Base-by-base conservation (phyloP, 164 flowering plant genomes). In the Magnolia kwangsiensis region DNA sequence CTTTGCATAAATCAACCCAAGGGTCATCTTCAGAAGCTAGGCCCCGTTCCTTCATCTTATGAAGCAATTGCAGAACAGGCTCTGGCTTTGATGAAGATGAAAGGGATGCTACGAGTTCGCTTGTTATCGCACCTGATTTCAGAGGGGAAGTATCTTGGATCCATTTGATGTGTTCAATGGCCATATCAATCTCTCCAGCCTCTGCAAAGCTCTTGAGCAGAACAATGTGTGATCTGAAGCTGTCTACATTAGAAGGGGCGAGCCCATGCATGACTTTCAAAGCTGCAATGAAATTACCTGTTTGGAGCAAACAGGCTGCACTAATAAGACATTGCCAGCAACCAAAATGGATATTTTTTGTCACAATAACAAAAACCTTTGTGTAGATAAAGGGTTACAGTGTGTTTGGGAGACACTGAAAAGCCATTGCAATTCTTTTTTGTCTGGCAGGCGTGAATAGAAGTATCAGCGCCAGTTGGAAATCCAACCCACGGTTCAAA, bases 171-270 rank as follows among this genome's bases (percentile, higher is more conserved):
- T 93, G 96, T 64, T 88, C 84, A 23, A 80, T 71, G 59, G 93
- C 96, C 78, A 86, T 78, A 24, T 80, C 58, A 71, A 85, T 50
- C 81, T 93, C 89, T 70, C 82, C 85, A 69, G 89, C 85, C 67
- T 91, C 91, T 10, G 83, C 90, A 69, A 93, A 81, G 79, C 71
- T 86, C 82, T 86, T 90, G 67, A 95, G 84, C 76, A 95, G 80
- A 71, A 81, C 79, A 13, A 84, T 85, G 80, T 95, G 91, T 58
- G 89, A 78, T 31, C 81, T 82, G 61, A 78, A 49, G 68, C 74
- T 76, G 71, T 74, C 81, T 59, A 81, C 1, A 59, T 83, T 84
- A 67, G 49, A 68, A 59, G 72, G 66, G 8, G 75, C 24, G 29
- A 83, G 79, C 68, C 79, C 79, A 69, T 77, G 74, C 19, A 92